These are phyloP conservation scores for Casuarina glauca DNA, from an alignment of 306 rosid species.

Conservation along the genomic window DNA sequence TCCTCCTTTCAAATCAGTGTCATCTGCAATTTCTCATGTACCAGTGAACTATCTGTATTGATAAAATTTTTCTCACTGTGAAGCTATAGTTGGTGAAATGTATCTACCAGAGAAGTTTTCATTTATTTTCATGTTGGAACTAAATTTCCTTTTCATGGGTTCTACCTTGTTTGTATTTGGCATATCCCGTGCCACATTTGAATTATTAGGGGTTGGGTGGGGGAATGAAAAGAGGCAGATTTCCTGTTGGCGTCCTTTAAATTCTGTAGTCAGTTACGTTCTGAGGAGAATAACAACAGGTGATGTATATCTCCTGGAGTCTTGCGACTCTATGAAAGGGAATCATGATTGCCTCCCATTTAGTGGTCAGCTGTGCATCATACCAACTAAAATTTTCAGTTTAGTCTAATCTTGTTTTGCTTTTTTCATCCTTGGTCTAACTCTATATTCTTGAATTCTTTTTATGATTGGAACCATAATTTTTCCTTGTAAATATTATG, in stretches of 20 bases:
- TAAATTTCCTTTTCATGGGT: not conserved
- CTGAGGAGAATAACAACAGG: not conserved
- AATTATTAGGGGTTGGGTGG: not conserved
- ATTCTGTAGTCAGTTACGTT: not conserved
- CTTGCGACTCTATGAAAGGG: not conserved
- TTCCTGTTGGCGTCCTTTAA: not conserved
- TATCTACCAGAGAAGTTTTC: not conserved
- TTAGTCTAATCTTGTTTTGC: not conserved
- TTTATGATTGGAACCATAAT: conserved; percentile 16
- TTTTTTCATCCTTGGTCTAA: not conserved
- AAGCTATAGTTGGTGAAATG: not conserved
- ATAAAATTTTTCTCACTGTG: not conserved
- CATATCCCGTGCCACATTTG: not conserved
- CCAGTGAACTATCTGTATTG: conserved; percentile 7
- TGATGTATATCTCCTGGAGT: not conserved
- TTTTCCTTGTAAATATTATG: conserved; percentile 6
- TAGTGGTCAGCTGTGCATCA: not conserved
- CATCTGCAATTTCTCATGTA: conserved; percentile 11
- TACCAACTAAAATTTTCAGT: not conserved
- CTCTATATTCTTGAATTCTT: conserved; percentile 1
- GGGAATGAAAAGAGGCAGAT: not conserved
- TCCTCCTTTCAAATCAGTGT: not conserved
- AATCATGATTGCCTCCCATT: not conserved
- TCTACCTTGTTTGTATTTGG: not conserved
- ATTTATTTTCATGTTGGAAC: not conserved